phyloP scores from a whole-genome alignment of 2,329 filamentous ascomycete species.

The Ophiocordyceps camponoti-saundersi region DNA sequence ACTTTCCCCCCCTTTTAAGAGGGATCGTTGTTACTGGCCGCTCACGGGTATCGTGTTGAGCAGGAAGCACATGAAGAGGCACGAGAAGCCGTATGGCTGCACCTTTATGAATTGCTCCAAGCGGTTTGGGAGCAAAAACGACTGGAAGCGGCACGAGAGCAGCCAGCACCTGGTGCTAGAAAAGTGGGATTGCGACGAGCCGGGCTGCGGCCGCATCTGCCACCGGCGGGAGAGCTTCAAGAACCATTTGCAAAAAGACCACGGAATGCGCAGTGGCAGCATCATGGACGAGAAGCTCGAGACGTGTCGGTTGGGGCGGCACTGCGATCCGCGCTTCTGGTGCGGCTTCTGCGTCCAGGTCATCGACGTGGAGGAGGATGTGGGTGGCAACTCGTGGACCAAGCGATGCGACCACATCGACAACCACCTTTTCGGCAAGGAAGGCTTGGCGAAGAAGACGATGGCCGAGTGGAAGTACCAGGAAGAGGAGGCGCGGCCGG shows the following conservation, averaged over 20 bases:
- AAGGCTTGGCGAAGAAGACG: slow-evolving; percentile 14
- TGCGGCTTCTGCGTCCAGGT: slow-evolving; percentile 62
- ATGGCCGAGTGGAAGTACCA: slow-evolving; percentile 39
- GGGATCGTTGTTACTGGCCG: background rate
- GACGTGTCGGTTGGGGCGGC: slow-evolving; percentile 43
- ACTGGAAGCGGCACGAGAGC: slow-evolving; percentile 85
- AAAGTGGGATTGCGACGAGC: slow-evolving; percentile 50
- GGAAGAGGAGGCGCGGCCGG: slow-evolving; percentile 6
- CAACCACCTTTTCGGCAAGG: slow-evolving; percentile 43
- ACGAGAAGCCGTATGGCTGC: slow-evolving; percentile 67
- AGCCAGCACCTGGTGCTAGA: slow-evolving; percentile 59
- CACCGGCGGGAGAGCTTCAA: slow-evolving; percentile 41
- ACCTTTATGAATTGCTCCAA: slow-evolving; percentile 55
- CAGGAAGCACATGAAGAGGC: slow-evolving; percentile 74
- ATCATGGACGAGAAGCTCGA: slow-evolving; percentile 27
- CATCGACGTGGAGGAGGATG: slow-evolving; percentile 28
- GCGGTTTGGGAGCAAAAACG: slow-evolving; percentile 77
- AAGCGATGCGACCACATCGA: slow-evolving; percentile 57
- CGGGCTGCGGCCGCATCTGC: slow-evolving; percentile 39
- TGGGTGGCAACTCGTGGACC: slow-evolving; percentile 32
- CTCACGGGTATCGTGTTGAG: background rate
- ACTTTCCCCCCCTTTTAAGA: background rate
- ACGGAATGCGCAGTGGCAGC: slow-evolving; percentile 18
- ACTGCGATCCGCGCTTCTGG: slow-evolving; percentile 57
- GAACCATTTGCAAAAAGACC: slow-evolving; percentile 39